phyloP scores from a whole-genome alignment of 768 basidiomycete genomes.

The Hypholoma sublateritium region DNA sequence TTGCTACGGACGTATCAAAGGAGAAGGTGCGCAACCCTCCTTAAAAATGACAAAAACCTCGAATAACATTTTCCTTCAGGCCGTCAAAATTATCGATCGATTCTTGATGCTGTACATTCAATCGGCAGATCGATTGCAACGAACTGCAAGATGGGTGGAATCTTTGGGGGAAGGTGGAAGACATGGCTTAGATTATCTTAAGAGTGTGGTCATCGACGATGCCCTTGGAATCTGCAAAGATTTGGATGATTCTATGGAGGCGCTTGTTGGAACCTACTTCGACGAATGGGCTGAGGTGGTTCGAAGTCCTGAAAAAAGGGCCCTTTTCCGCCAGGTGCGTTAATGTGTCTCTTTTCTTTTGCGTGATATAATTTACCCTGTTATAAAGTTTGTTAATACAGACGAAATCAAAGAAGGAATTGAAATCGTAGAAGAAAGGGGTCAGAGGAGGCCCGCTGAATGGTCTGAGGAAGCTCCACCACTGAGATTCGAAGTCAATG shows the following conservation, averaged over 20 bases:
- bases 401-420: slow-evolving; percentile 41
- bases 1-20: slow-evolving; percentile 68
- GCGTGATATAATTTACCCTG: slow-evolving; percentile 34
- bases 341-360: neutral
- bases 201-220: slow-evolving; percentile 65
- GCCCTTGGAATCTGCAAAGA: slow-evolving; percentile 71
- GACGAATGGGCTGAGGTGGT: slow-evolving; percentile 74
- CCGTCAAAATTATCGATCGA: slow-evolving; percentile 57
- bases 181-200: slow-evolving; percentile 53
- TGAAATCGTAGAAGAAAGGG: slow-evolving; percentile 59
- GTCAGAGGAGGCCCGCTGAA: slow-evolving; percentile 62
- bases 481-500: slow-evolving; percentile 39
- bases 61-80: slow-evolving; percentile 1
- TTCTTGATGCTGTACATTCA: slow-evolving; percentile 71
- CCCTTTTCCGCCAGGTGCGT: slow-evolving; percentile 16
- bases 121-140: slow-evolving; percentile 68
- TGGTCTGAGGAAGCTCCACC: slow-evolving; percentile 62
- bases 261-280: slow-evolving; percentile 62
- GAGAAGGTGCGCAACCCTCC: slow-evolving; percentile 35
- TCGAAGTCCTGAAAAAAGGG: slow-evolving; percentile 26
- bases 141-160: slow-evolving; percentile 76
- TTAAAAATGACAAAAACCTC: too few relatives aligned
- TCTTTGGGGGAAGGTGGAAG: slow-evolving; percentile 58
- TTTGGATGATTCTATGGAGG: slow-evolving; percentile 64
- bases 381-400: slow-evolving; percentile 69